Evolutionary conservation across 495 filamentous ascomycete species (phyloP).

Genomic region (Xylaria sp.): DNA sequence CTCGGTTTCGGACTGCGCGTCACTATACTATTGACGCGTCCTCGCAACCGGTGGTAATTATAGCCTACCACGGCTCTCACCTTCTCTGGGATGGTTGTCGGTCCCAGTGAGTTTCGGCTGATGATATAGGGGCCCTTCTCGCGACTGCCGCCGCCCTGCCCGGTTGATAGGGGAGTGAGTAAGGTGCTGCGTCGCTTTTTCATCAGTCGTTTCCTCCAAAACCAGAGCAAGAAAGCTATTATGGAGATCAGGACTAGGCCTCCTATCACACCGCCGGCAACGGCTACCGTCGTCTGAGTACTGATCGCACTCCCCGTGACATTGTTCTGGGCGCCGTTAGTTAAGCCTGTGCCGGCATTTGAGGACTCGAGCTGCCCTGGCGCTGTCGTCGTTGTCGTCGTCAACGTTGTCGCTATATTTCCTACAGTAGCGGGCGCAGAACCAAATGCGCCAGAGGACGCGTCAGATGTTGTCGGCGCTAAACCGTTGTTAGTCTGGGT

Average conservation of each 20-base stretch:
- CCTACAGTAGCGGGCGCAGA: slow-evolving; percentile 10
- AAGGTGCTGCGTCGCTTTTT: slow-evolving; percentile 51
- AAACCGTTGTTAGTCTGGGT: slow-evolving; percentile 1
- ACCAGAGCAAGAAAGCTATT: slow-evolving; percentile 55
- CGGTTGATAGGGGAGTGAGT: slow-evolving; percentile 53
- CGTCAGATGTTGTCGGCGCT: slow-evolving; percentile 23
- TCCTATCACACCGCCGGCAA: slow-evolving; percentile 60
- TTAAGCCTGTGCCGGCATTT: slow-evolving; percentile 20
- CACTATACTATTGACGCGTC: slow-evolving; percentile 45
- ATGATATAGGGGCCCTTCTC: slow-evolving; percentile 54
- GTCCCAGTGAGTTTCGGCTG: slow-evolving; percentile 49
- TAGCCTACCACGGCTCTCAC: slow-evolving; percentile 45
- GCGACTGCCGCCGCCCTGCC: slow-evolving; percentile 28
- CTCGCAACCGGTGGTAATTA: slow-evolving; percentile 46
- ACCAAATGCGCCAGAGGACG: not conserved
- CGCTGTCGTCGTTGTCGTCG: slow-evolving; percentile 25
- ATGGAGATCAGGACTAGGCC: slow-evolving; percentile 53
- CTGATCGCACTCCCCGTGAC: slow-evolving; percentile 36
- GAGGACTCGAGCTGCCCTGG: slow-evolving; percentile 27
- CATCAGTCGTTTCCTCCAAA: slow-evolving; percentile 50
- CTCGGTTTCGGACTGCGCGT: slow-evolving; percentile 48
- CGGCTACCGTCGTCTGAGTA: slow-evolving; percentile 46
- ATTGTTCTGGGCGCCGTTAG: slow-evolving; percentile 27
- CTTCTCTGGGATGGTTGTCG: slow-evolving; percentile 48
- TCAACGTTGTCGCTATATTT: slow-evolving; percentile 19